phyloP scores from a whole-genome alignment of 2,329 filamentous ascomycete species.

The Sarocladium oryzae region DNA sequence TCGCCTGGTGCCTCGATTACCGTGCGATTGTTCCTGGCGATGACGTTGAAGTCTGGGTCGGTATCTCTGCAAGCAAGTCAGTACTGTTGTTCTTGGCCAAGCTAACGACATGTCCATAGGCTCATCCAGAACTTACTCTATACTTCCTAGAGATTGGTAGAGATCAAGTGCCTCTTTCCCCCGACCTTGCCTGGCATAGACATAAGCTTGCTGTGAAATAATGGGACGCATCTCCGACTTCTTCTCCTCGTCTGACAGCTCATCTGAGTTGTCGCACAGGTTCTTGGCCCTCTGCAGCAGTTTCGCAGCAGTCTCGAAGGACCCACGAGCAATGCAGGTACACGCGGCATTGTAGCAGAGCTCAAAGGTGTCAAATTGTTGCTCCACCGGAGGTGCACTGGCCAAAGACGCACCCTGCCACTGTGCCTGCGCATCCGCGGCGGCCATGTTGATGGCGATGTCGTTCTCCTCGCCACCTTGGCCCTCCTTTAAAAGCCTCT shows the following conservation, averaged over 20 bases:
- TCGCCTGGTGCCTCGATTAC: slow-evolving; percentile 32
- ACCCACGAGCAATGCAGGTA: slow-evolving; percentile 61
- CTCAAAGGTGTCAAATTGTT: slow-evolving; percentile 68
- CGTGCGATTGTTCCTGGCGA: slow-evolving; percentile 59
- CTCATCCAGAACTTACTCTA: slow-evolving; percentile 41
- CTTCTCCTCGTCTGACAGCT: slow-evolving; percentile 68
- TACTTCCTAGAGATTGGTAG: slow-evolving; percentile 52
- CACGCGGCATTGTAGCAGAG: slow-evolving; percentile 77
- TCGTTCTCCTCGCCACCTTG: slow-evolving; percentile 62
- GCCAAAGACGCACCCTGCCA: slow-evolving; percentile 51
- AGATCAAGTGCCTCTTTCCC: slow-evolving; percentile 57
- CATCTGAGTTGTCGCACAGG: slow-evolving; percentile 67
- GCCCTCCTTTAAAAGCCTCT: slow-evolving; percentile 43
- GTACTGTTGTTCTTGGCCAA: not conserved
- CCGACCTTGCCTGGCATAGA: slow-evolving; percentile 60
- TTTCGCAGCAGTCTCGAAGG: slow-evolving; percentile 56
- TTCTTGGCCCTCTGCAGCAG: slow-evolving; percentile 64
- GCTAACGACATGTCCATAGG: too few species aligned
- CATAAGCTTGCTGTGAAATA: slow-evolving; percentile 68
- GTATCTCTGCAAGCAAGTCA: slow-evolving; percentile 42
- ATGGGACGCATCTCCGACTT: slow-evolving; percentile 69
- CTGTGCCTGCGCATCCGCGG: slow-evolving; percentile 64
- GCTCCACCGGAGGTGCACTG: slow-evolving; percentile 42
- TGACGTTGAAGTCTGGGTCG: slow-evolving; percentile 59
- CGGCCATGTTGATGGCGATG: slow-evolving; percentile 68